Base-by-base conservation (phyloP, 176 grass and related monocot species). In the Ensete glaucum region DNA sequence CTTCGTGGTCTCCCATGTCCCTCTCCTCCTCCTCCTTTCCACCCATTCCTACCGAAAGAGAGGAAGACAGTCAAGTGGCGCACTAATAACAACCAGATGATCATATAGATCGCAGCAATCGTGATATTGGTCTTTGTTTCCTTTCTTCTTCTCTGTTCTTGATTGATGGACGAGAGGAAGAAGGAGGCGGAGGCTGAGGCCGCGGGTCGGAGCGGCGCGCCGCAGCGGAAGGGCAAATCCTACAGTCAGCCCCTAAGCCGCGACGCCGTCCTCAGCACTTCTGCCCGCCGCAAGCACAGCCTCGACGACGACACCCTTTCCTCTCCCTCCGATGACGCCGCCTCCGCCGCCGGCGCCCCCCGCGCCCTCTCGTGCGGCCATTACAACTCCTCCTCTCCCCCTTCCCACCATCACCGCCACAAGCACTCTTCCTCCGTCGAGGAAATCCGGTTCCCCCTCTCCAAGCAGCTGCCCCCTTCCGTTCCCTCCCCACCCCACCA, bases 201-300 rank as follows among this genome's bases (percentile, higher is more conserved):
- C 34, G 34, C 34, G 34, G 34, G 34, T 3, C 34, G 34, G 34
- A 43, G 34, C 34, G 5, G 4, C 34, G 34, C 43, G 9, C 50
- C 43, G 59, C 43, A 58, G 26, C 90, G 93, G 1, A 81, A 85
- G 50, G 90, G 81, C 15, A 93, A 93, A 23, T 93, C 90, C 67
- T 97, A 90, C 85, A 90, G 90, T 77, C 93, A 97, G 79, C 90
- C 93, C 59, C 85, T 93, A 11, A 67, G 81, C 43, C 86, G 86
- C 15, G 83, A 97, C 78, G 77, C 75, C 22, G 78, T 77, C 29
- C 22, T 81, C 13, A 16, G 19, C 56, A 72, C 54, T 34, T 84
- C 88, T 9, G 81, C 85, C 9, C 85, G 87, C 71, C 79, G 82
- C 62, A 97, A 97, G 70, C 85, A 88, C 73, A 89, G 83, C 77